These are phyloP conservation scores for Trichophaea hybrida DNA, from an alignment of 2,329 filamentous ascomycete species.

Conservation along the genomic window DNA sequence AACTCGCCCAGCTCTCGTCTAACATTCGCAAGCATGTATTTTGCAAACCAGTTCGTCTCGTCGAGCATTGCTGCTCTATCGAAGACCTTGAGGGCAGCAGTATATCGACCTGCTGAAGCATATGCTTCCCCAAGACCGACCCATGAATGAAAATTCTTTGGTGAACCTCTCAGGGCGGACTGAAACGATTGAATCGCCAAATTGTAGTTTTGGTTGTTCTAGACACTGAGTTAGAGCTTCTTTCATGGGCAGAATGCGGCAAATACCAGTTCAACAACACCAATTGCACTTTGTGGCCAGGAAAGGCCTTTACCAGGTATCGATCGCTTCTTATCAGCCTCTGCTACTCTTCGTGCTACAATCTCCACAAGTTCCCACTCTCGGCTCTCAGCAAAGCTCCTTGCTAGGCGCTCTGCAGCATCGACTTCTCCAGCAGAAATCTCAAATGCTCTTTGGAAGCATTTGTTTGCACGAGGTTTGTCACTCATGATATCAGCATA, in stretches of 20 bases:
- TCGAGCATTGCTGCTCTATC: conserved; percentile 69
- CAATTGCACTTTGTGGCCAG: conserved; percentile 89
- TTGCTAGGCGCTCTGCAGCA: conserved; percentile 74
- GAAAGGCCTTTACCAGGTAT: conserved; percentile 83
- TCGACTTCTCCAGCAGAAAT: conserved; percentile 73
- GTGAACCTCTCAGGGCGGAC: conserved; percentile 66
- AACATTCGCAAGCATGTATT: conserved; percentile 92
- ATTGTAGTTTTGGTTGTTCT: conserved; percentile 41
- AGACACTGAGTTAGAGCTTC: not conserved
- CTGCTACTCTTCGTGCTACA: conserved; percentile 75
- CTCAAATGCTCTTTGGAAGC: conserved; percentile 93
- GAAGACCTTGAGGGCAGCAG: conserved; percentile 87
- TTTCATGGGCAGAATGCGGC: not conserved
- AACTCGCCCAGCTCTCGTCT: conserved; percentile 84
- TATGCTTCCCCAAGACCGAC: conserved; percentile 96
- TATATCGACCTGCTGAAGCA: conserved; percentile 79
- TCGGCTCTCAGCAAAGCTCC: conserved; percentile 70
- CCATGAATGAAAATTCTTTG: conserved; percentile 86
- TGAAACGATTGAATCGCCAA: conserved; percentile 88
- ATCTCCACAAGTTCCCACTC: conserved; percentile 97
- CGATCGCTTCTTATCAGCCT: conserved; percentile 84
- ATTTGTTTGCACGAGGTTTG: conserved; percentile 70
- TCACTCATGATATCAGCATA: conserved; percentile 86
- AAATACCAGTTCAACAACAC: conserved; percentile 55
- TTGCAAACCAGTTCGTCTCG: conserved; percentile 79